phyloP scores from a whole-genome alignment of 805 yeast species.

The Hanseniaspora lindneri region DNA sequence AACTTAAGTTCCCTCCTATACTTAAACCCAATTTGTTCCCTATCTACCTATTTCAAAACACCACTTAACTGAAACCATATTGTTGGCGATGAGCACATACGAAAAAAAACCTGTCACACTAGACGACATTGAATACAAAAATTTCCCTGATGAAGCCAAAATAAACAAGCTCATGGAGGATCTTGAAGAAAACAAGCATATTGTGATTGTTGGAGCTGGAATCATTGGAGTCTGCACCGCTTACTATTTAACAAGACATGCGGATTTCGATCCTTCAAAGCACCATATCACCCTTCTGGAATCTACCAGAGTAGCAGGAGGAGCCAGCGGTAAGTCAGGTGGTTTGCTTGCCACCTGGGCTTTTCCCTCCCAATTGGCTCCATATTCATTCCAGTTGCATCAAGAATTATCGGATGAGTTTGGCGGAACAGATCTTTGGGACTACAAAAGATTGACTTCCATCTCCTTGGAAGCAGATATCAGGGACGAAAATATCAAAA shows the following conservation, averaged over 20 bases:
- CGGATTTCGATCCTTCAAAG: slow-evolving; percentile 56
- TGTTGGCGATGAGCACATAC: neutral
- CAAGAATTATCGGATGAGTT: slow-evolving; percentile 66
- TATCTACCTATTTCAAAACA: too few species aligned
- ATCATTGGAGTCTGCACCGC: slow-evolving; percentile 94
- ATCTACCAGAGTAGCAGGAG: slow-evolving; percentile 88
- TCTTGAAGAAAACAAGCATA: slow-evolving; percentile 52
- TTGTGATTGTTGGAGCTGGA: slow-evolving; percentile 86
- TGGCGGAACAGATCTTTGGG: slow-evolving; percentile 85
- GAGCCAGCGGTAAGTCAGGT: slow-evolving; percentile 96
- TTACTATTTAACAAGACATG: slow-evolving; percentile 73
- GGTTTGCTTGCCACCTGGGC: slow-evolving; percentile 94
- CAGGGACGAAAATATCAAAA: slow-evolving; percentile 22
- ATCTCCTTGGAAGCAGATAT: slow-evolving; percentile 80
- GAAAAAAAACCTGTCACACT: slow-evolving; percentile 12
- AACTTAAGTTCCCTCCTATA: too few species aligned
- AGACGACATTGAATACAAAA: slow-evolving; percentile 15
- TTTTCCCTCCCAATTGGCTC: slow-evolving; percentile 88
- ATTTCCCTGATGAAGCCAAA: slow-evolving; percentile 11
- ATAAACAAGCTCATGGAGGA: slow-evolving; percentile 11
- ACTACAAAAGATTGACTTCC: slow-evolving; percentile 78
- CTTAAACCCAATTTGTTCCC: too few species aligned
- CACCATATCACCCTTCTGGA: slow-evolving; percentile 79
- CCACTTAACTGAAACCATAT: too few species aligned
- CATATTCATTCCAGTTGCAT: slow-evolving; percentile 74